Conservation (phyloP, 202 grass and related monocot species). For the Thinopyrum obtusiflorum region DNA sequence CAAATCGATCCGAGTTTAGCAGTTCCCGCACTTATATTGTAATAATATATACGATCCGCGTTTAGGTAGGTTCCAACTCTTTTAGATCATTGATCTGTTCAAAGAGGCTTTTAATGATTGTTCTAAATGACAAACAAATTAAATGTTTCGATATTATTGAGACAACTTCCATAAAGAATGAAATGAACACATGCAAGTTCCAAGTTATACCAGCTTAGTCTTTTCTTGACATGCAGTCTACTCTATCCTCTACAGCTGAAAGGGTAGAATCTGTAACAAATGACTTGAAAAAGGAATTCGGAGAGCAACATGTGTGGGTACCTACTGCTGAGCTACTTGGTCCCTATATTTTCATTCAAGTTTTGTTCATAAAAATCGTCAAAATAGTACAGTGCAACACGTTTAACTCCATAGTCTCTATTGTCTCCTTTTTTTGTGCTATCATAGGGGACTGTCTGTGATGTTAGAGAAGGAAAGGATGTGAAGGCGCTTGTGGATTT, state of each 20-base stretch:
- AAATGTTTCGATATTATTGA: background rate
- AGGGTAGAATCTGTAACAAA: slow-evolving; percentile 59
- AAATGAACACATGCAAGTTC: slow-evolving; percentile 17
- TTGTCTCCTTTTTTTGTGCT: slow-evolving; percentile 15
- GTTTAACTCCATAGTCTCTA: background rate
- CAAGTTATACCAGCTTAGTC: slow-evolving; percentile 37
- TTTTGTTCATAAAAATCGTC: background rate
- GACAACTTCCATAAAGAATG: background rate
- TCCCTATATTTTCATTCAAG: slow-evolving; percentile 10
- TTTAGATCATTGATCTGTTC: background rate
- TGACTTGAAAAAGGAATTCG: slow-evolving; percentile 74
- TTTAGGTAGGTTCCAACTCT: background rate
- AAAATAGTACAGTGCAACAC: slow-evolving; percentile 9
- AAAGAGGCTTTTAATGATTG: background rate
- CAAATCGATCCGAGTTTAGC: background rate
- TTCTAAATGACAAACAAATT: background rate
- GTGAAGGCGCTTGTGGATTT: slow-evolving; percentile 85
- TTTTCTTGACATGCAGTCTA: slow-evolving; percentile 51
- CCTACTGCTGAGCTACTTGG: slow-evolving; percentile 46
- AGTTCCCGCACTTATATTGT: background rate
- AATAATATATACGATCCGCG: background rate
- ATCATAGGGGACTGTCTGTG: slow-evolving; percentile 78
- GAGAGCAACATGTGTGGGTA: slow-evolving; percentile 98
- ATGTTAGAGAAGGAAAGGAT: slow-evolving; percentile 90
- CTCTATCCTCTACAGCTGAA: slow-evolving; percentile 65